These are phyloP conservation scores for Camellia granthamiana DNA, from an alignment of 148 eudicot genomes.

Conservation along the genomic window DNA sequence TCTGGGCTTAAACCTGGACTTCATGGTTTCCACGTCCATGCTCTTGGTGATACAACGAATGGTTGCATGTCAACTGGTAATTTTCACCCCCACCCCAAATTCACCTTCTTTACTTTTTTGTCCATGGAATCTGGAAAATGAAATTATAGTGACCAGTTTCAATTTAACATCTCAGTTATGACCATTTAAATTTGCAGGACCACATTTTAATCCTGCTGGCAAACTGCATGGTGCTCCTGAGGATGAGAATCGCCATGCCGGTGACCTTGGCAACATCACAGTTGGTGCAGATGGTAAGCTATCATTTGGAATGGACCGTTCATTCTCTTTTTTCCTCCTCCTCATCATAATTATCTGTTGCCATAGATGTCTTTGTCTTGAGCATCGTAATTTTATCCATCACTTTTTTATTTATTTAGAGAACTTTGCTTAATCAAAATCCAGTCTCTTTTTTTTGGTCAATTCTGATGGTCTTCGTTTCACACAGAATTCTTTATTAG, in stretches of 20 bases:
- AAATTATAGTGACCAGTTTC: background rate
- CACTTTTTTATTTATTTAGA: background rate
- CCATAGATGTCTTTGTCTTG: background rate
- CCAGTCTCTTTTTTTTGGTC: background rate
- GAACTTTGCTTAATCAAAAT: background rate
- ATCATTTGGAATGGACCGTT: conserved; percentile 10
- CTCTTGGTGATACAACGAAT: conserved; percentile 97
- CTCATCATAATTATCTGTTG: background rate
- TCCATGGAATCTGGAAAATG: background rate
- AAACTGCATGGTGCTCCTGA: conserved; percentile 96
- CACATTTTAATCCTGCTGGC: conserved; percentile 87
- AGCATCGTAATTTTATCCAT: background rate
- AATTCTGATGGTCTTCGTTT: background rate
- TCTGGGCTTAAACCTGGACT: conserved; percentile 89
- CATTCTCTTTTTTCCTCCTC: background rate
- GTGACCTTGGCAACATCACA: conserved; percentile 93
- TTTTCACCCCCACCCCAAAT: background rate
- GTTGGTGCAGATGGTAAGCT: conserved; percentile 90
- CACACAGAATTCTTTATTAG: background rate
- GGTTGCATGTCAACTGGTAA: conserved; percentile 99
- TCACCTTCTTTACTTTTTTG: background rate
- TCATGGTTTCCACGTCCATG: conserved; percentile 98
- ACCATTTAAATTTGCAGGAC: conserved; percentile 48
- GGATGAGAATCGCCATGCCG: conserved; percentile 91
- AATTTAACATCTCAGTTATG: background rate